Percentiles rank a stretch among this genome's conserved stretches.
Conservation (phyloP, 768 basidiomycete genomes). For the button mushroom (Agaricus bisporus) region DNA sequence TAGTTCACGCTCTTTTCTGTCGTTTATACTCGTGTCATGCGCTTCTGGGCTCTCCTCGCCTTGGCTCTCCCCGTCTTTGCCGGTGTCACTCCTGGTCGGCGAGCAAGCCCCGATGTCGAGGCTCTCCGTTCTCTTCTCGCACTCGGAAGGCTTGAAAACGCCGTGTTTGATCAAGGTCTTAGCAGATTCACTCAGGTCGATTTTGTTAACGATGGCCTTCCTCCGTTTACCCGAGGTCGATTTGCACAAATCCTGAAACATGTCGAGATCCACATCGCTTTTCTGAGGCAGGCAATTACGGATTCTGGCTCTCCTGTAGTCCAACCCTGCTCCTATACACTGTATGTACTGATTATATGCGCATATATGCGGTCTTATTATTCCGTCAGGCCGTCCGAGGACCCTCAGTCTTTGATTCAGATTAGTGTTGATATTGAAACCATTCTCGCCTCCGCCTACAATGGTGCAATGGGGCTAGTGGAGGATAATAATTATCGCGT, state of each 20-base stretch:
- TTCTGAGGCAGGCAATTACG: slow-evolving; percentile 34
- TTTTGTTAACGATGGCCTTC: slow-evolving; percentile 40
- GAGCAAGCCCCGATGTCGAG: slow-evolving; percentile 11
- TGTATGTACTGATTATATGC: slow-evolving; percentile 30
- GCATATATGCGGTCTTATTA: background rate
- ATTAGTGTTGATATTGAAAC: slow-evolving; percentile 46
- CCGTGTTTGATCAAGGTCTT: slow-evolving; percentile 37
- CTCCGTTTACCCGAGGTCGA: slow-evolving; percentile 38
- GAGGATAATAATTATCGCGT: slow-evolving; percentile 40
- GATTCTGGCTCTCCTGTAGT: slow-evolving; percentile 31
- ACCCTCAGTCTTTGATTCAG: background rate
- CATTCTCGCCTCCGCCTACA: slow-evolving; percentile 51
- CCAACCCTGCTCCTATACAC: slow-evolving; percentile 53
- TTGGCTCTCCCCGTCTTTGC: background rate
- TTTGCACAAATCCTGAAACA: slow-evolving; percentile 44
- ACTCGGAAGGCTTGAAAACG: slow-evolving; percentile 38
- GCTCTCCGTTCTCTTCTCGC: slow-evolving; percentile 40
- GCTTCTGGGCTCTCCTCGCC: background rate
- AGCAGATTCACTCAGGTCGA: slow-evolving; percentile 31
- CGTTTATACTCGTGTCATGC: background rate
- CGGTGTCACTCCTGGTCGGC: background rate
- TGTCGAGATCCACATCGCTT: slow-evolving; percentile 22
- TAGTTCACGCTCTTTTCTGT: slow-evolving; percentile 1
- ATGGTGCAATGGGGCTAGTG: slow-evolving; percentile 47
- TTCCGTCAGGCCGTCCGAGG: background rate